Percentiles rank a stretch among this genome's conserved stretches.
phyloP scores from a whole-genome alignment of 1,284 basidiomycete species.

The Microbotryum saponariae region DNA sequence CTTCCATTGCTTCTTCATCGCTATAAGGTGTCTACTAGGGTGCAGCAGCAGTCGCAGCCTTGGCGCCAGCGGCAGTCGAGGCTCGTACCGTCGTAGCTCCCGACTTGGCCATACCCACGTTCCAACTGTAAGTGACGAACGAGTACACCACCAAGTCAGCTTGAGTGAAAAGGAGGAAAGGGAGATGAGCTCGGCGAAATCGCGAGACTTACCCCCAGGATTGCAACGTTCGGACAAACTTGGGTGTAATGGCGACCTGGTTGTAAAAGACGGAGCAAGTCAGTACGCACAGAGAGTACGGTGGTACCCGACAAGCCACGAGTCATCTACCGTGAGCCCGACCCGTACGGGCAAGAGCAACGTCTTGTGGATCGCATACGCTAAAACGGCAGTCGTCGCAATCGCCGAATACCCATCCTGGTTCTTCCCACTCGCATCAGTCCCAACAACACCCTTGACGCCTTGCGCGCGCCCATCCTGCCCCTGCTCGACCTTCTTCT shows the following conservation, averaged over 20 bases:
- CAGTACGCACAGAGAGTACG: too few relatives aligned
- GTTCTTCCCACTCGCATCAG: not conserved
- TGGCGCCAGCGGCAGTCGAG: too few relatives aligned
- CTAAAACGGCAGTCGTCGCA: slow-evolving; percentile 84
- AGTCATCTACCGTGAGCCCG: slow-evolving; percentile 78
- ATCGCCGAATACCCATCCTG: slow-evolving; percentile 47
- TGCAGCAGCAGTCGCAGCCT: too few relatives aligned
- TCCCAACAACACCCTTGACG: not conserved
- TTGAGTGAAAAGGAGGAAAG: not conserved
- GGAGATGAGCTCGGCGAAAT: not conserved
- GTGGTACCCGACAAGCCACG: slow-evolving; percentile 47
- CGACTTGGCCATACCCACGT: slow-evolving; percentile 13
- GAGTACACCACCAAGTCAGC: not conserved
- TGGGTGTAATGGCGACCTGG: slow-evolving; percentile 23
- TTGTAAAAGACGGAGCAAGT: not conserved
- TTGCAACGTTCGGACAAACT: slow-evolving; percentile 19
- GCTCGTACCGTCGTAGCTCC: not conserved
- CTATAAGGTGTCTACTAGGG: too few relatives aligned
- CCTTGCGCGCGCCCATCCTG: slow-evolving; percentile 5
- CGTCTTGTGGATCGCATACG: slow-evolving; percentile 95
- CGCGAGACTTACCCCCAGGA: slow-evolving; percentile 22
- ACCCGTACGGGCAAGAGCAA: slow-evolving; percentile 82
- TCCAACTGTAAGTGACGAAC: slow-evolving; percentile 13
- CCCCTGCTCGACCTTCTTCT: not conserved
- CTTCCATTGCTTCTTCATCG: too few relatives aligned